These are phyloP conservation scores for Leccinum pachyderme DNA, from an alignment of 1,284 basidiomycete species.

Conservation along the genomic window DNA sequence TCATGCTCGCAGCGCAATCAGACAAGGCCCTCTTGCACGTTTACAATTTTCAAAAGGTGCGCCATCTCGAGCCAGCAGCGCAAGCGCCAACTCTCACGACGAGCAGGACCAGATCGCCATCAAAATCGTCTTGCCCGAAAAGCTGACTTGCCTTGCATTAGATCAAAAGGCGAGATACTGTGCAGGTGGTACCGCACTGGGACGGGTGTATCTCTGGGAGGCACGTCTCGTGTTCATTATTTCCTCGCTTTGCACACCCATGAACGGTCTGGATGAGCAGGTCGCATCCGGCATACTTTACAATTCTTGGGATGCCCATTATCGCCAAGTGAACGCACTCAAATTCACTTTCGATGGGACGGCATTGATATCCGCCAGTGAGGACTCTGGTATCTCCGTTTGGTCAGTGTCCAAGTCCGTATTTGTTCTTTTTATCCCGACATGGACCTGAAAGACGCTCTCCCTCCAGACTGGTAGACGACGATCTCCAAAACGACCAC, in stretches of 20 bases:
- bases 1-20: slow-evolving; percentile 72
- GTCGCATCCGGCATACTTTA: slow-evolving; percentile 87
- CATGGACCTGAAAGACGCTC: slow-evolving; percentile 4
- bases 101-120: slow-evolving; percentile 81
- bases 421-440: slow-evolving; percentile 17
- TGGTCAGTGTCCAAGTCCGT: slow-evolving; percentile 86
- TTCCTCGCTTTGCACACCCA: background rate
- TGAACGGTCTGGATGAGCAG: slow-evolving; percentile 43
- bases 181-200: slow-evolving; percentile 85
- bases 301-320: slow-evolving; percentile 93
- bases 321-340: slow-evolving; percentile 81
- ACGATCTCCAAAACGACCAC: slow-evolving; percentile 65
- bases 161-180: slow-evolving; percentile 76
- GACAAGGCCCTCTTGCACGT: slow-evolving; percentile 81
- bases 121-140: slow-evolving; percentile 89
- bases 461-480: slow-evolving; percentile 62
- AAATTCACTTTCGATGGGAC: slow-evolving; percentile 82
- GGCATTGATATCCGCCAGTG: slow-evolving; percentile 81
- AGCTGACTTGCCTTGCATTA: slow-evolving; percentile 75
- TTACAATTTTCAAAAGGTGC: slow-evolving; percentile 81
- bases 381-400: slow-evolving; percentile 85
- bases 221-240: slow-evolving; percentile 31
- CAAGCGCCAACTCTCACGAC: background rate
- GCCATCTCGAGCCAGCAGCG: slow-evolving; percentile 3
- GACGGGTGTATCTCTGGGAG: slow-evolving; percentile 95